Evolutionary conservation across 2,329 filamentous ascomycete species (phyloP), one percentile per base, ranked within the genome.

Genomic region (Hymenoscyphus repandus): DNA sequence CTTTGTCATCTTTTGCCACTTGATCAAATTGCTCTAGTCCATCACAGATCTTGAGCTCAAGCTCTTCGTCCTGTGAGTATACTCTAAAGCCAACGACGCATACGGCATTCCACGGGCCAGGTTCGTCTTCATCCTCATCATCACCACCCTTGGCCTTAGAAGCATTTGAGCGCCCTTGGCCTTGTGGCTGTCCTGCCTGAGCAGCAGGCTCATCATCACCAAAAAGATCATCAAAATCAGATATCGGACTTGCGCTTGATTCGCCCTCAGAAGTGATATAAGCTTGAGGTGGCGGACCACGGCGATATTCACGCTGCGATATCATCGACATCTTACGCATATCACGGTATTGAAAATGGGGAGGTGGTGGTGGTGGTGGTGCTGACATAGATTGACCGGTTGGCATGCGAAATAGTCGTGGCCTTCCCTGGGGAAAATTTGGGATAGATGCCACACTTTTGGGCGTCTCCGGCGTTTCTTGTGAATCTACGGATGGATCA

Each of bases 151-250:
- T 47, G 3, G 58, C 41, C 2, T 60, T 38, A 6, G 57, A 42
- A 1, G 61, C 42, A 1, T 69, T 66, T 2, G 68, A 62, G 27
- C 45, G 43, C 9, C 34, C 20, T 17, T 41, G 48, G 15, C 50
- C 50, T 6, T 34, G 30, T 18, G 43, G n/a, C 4, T 42, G 48
- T 13, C 73, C 71, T 4, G 74, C 76, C 62, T 77, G 77, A 49
- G 74, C 73, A 0, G 73, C 71, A 65, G 79, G 74, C 58, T 83
- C 79, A 55, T 83, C 79, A 45, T 73, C 75, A 52, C 75, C 79
- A 63, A 81, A 82, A 27, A 81, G 70, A 56, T 75, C 72, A 57
- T 83, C 79, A 72, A 75, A 82, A 53, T 83, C 79, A 33, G 75
- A 73, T 2, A 83, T 71, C 0, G 80, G 80, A 6, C 77, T 80